Evolutionary conservation across 768 basidiomycete species (phyloP).

Genomic region (Suillus bovinus): DNA sequence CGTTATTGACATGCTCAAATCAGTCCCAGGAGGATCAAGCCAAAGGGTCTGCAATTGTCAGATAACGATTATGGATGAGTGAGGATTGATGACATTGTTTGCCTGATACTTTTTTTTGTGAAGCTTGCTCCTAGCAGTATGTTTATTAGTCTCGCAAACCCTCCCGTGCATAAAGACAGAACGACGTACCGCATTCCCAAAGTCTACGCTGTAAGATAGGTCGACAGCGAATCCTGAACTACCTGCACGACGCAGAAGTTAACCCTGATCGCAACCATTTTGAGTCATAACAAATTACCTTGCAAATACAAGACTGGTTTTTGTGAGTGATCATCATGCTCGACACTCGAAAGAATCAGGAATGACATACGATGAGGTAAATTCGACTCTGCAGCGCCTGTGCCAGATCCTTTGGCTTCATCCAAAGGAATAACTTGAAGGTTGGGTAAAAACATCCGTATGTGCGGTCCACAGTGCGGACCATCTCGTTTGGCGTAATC

Average conservation of each 20-base stretch:
- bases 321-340: background rate
- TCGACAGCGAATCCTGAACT: conserved; percentile 49
- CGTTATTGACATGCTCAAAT: conserved; percentile 48
- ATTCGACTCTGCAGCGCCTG: conserved; percentile 45
- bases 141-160: conserved; percentile 1
- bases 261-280: background rate
- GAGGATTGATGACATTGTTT: too few species aligned
- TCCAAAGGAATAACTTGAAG: too few species aligned
- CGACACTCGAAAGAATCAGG: background rate
- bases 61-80: too few species aligned
- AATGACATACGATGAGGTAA: conserved; percentile 43
- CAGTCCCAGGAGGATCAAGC: conserved; percentile 54
- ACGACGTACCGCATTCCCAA: conserved; percentile 34
- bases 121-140: too few species aligned
- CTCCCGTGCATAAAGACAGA: background rate
- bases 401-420: conserved; percentile 41
- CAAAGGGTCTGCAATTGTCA: too few species aligned
- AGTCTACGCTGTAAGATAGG: conserved; percentile 32
- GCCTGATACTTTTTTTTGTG: too few species aligned
- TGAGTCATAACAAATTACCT: conserved; percentile 26
- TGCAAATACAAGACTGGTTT: conserved; percentile 43
- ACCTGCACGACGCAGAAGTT: conserved; percentile 28
- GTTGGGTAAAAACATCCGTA: too few species aligned
- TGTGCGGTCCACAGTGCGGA: too few species aligned
- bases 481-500: too few species aligned